Evolutionary conservation across 2,329 filamentous ascomycete species (phyloP), one percentile per base, ranked within the genome.

Genomic region (Keithomyces neogunnii): DNA sequence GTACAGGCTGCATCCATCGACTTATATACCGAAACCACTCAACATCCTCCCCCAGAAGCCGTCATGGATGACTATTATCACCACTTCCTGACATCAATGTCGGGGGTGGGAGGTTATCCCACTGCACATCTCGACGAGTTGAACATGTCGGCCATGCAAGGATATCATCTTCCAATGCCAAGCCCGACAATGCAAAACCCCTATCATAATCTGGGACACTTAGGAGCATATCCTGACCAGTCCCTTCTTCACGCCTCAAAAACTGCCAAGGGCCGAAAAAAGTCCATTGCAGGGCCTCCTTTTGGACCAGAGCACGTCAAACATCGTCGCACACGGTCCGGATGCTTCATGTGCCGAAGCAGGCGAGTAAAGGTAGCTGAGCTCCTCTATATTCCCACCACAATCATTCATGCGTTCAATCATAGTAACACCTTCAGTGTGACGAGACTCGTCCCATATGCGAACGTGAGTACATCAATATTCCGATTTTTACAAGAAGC

Each of bases 291-390:
- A 32, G 62, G 58, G 1, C 64, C 72, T 2, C 75, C 73, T 3
- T 56, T 73, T 46, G 88, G 62, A 28, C 43, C 58, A 38, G 67
- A 95, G 55, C 85, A 87, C 62, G 86, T 95, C 59, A 97, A 97
- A 69, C 92, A 97, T 66, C 86, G 91, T 55, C 83, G 93, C 59
- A 97, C 93, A 43, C 80, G 93, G 60, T 96, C 90, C 56, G 93
- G 93, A 31, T 99, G 93, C 71, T 96, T 77, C 57, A 97, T 91
- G 45, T 99, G 93, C 69, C 81, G 93, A 53, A 85, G 85, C 61
- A 81, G 93, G 58, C 82, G 93, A 66, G 91, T 97, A 48, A 97
- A 86, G 76, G 82, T 84, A 72, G 63, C 19, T 19, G 19, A 19
- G 19, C 47, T 48, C 13, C n/a, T 39, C 28, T 26, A 30, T 30